These are phyloP conservation scores for Corymbia calophylla DNA, from an alignment of 441 rosid species.

Conservation along the genomic window DNA sequence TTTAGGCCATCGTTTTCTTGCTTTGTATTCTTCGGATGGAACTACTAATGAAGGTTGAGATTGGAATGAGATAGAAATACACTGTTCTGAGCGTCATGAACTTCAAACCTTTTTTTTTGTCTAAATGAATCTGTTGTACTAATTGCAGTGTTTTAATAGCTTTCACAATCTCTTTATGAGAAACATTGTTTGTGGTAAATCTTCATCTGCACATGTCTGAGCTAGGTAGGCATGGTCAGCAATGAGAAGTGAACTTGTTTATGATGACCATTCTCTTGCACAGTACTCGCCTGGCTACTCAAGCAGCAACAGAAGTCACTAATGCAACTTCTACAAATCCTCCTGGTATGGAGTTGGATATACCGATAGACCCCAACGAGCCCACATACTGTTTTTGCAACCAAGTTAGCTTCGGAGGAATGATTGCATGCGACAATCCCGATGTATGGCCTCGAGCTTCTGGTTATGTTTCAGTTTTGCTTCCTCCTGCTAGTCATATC, in stretches of 20 bases:
- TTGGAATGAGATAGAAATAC: background rate
- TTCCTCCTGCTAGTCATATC: background rate
- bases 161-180: background rate
- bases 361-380: conserved; percentile 97
- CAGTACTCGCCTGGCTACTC: conserved; percentile 70
- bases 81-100: background rate
- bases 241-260: background rate
- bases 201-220: background rate
- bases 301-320: conserved; percentile 29
- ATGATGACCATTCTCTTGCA: background rate
- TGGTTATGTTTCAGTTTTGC: background rate
- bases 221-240: background rate
- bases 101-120: background rate
- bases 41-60: background rate
- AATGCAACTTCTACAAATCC: conserved; percentile 48
- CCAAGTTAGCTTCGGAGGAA: conserved; percentile 96
- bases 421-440: conserved; percentile 94
- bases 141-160: background rate
- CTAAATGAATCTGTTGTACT: background rate
- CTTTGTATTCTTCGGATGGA: background rate
- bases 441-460: conserved; percentile 30
- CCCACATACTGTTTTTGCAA: conserved; percentile 97
- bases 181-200: background rate
- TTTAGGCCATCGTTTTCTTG: background rate
- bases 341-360: conserved; percentile 75